Percentiles rank a stretch among this genome's conserved stretches.
phyloP scores from a whole-genome alignment of 2,329 filamentous ascomycete genomes.

The Beauveria sp. region DNA sequence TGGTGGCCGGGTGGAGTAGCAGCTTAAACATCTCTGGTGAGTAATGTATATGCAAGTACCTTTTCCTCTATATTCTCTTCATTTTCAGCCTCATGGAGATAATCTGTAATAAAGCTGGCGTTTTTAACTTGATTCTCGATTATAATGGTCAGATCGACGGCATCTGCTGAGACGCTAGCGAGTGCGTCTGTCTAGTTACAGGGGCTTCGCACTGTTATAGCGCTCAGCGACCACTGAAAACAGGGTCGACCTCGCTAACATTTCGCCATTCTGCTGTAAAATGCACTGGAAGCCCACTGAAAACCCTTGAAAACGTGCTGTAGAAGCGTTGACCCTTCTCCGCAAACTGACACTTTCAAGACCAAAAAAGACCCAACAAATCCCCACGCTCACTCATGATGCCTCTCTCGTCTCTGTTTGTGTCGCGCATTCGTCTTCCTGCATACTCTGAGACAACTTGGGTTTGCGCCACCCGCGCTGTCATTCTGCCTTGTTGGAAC shows the following conservation, averaged over 20 bases:
- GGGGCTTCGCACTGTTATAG: not conserved
- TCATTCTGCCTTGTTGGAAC: not conserved
- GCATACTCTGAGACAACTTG: conserved; percentile 2
- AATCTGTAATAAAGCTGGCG: no score
- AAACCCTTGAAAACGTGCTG: not conserved
- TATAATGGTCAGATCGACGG: not conserved
- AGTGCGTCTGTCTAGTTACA: not conserved
- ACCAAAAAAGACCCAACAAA: not conserved
- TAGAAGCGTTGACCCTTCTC: not conserved
- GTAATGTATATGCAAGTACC: no score
- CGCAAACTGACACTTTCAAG: no score
- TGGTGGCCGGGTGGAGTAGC: no score
- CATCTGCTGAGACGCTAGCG: not conserved
- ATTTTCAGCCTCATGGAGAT: no score
- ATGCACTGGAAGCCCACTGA: not conserved
- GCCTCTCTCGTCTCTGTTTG: not conserved
- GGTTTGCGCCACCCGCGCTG: conserved; percentile 5
- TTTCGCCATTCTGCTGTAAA: not conserved
- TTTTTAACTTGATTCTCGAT: no score
- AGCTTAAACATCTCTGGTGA: no score
- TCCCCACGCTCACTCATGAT: not conserved
- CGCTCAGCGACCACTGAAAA: not conserved
- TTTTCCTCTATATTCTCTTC: no score
- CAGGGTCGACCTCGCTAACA: not conserved
- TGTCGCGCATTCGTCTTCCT: conserved; percentile 1